A percentile compares a stretch with the other conserved stretches of the same genome.
Conservation (phyloP, 116 monocot species). For the Papilionanthe hybrid region DNA sequence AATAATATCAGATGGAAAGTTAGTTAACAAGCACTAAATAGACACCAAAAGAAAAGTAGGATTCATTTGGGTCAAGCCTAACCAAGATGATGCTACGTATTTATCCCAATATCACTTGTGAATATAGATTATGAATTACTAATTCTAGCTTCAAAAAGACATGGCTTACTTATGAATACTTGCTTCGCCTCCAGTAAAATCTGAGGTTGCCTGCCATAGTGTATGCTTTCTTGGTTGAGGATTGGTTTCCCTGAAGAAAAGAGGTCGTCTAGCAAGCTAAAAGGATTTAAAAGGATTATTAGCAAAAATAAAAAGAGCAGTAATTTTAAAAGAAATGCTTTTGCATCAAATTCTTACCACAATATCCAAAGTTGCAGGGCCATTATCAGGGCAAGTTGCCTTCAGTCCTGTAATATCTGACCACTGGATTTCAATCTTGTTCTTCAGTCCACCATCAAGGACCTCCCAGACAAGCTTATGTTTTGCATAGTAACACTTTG, state of each 20-base stretch:
- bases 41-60: background rate
- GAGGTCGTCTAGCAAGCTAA: slow-evolving; percentile 50
- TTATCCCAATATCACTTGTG: background rate
- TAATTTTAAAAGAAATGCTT: background rate
- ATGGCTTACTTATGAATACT: slow-evolving; percentile 41
- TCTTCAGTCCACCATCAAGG: slow-evolving; percentile 57
- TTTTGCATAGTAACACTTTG: slow-evolving; percentile 58
- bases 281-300: background rate
- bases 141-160: background rate
- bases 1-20: background rate
- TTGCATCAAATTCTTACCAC: slow-evolving; percentile 23
- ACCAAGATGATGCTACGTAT: background rate
- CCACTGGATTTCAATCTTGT: slow-evolving; percentile 64
- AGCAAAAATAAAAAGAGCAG: background rate
- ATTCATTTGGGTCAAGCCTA: background rate
- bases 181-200: slow-evolving; percentile 59
- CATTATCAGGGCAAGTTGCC: slow-evolving; percentile 40
- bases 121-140: background rate
- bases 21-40: background rate
- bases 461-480: slow-evolving; percentile 67
- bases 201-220: slow-evolving; percentile 50
- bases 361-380: slow-evolving; percentile 37
- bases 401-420: slow-evolving; percentile 50
- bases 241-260: slow-evolving; percentile 58
- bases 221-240: slow-evolving; percentile 62